Conservation (phyloP, 179 eudicot genomes). For the Gypsophila paniculata region DNA sequence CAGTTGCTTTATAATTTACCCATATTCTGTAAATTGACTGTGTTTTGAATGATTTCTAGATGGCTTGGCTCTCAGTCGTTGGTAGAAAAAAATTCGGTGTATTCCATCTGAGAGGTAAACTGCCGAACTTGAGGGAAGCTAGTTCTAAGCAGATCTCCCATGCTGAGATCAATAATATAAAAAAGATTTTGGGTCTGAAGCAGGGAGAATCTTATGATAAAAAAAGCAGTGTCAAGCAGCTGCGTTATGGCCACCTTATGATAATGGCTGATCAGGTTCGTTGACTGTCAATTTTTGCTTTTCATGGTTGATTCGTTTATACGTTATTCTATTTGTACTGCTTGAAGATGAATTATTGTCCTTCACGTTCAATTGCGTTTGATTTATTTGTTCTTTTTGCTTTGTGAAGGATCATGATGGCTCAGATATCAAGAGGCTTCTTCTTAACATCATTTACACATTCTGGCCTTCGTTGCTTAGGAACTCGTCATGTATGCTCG, state of each 20-base stretch:
- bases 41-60: conserved; percentile 31
- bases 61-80: conserved; percentile 71
- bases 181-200: conserved; percentile 83
- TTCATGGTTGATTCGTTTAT: no score
- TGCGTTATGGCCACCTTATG: conserved; percentile 94
- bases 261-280: conserved; percentile 97
- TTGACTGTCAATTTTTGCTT: neutral
- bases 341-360: no score
- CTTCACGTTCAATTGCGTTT: no score
- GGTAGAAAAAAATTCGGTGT: conserved; percentile 69
- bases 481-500: conserved; percentile 64
- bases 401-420: conserved; percentile 94
- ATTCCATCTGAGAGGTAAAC: conserved; percentile 83
- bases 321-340: no score
- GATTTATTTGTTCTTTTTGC: no score
- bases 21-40: neutral
- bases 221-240: conserved; percentile 37
- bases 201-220: conserved; percentile 66
- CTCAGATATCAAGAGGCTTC: conserved; percentile 85
- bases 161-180: conserved; percentile 65
- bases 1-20: no score
- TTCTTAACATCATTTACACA: conserved; percentile 75
- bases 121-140: conserved; percentile 97
- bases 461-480: conserved; percentile 90
- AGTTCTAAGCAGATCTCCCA: conserved; percentile 66